Conservation (phyloP, 2,329 filamentous ascomycete species). For the Phialophora chinensis region DNA sequence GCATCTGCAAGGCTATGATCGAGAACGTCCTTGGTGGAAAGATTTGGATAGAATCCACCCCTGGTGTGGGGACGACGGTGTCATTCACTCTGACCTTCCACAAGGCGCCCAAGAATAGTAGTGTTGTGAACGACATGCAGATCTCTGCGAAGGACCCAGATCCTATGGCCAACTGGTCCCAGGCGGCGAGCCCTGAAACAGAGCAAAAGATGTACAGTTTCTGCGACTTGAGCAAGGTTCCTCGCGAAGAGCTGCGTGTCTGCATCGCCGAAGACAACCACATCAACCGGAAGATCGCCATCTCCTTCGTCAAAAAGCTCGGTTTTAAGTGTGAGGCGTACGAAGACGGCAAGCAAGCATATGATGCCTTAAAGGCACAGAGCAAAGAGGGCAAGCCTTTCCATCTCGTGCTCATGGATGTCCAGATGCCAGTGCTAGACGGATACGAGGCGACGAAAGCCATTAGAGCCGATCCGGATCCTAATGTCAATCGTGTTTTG, state of each 20-base stretch:
- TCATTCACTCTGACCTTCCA: slow-evolving; percentile 82
- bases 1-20: slow-evolving; percentile 67
- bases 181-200: slow-evolving; percentile 49
- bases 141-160: slow-evolving; percentile 54
- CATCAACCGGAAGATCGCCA: slow-evolving; percentile 54
- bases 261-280: slow-evolving; percentile 85
- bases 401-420: slow-evolving; percentile 57
- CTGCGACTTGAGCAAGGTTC: slow-evolving; percentile 73
- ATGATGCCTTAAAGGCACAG: slow-evolving; percentile 45
- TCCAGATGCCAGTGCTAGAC: slow-evolving; percentile 57
- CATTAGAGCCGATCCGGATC: slow-evolving; percentile 67
- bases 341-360: slow-evolving; percentile 72
- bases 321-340: slow-evolving; percentile 88
- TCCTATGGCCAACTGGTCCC: slow-evolving; percentile 63
- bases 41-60: slow-evolving; percentile 63
- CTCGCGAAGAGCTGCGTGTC: slow-evolving; percentile 78
- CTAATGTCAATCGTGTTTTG: slow-evolving; percentile 79
- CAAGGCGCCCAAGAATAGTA: slow-evolving; percentile 72
- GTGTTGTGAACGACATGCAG: slow-evolving; percentile 56
- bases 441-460: slow-evolving; percentile 57
- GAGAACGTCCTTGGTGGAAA: slow-evolving; percentile 65
- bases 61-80: slow-evolving; percentile 62
- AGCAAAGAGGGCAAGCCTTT: slow-evolving; percentile 46
- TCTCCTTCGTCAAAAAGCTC: slow-evolving; percentile 59
- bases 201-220: slow-evolving; percentile 56